phyloP scores from a whole-genome alignment of 2,329 filamentous ascomycete genomes.

The Ustulina deusta region DNA sequence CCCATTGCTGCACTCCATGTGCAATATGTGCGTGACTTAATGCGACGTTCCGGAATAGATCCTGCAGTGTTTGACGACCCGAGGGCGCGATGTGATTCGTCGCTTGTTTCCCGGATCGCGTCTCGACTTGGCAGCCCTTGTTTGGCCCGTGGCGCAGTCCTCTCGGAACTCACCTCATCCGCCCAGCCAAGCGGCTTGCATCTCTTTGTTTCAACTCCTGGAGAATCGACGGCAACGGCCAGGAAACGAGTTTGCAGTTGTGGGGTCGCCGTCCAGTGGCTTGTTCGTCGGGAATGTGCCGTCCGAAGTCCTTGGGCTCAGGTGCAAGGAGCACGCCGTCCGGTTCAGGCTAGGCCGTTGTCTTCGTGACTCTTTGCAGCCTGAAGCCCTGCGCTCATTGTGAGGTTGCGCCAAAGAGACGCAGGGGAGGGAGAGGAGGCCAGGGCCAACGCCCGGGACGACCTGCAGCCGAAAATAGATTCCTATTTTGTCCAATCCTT shows the following conservation, averaged over 20 bases:
- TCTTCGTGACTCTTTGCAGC: slow-evolving; percentile 5
- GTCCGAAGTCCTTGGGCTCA: slow-evolving; percentile 17
- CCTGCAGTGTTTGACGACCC: slow-evolving; percentile 20
- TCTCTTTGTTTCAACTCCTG: slow-evolving; percentile 17
- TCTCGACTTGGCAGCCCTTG: slow-evolving; percentile 4
- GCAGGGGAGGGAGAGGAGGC: slow-evolving; percentile 2
- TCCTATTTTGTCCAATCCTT: slow-evolving; percentile 22
- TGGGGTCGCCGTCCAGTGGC: slow-evolving; percentile 18
- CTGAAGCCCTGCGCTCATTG: slow-evolving; percentile 6
- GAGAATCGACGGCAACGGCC: not conserved
- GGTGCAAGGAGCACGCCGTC: not conserved
- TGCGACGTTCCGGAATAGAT: slow-evolving; percentile 32
- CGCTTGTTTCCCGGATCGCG: slow-evolving; percentile 26
- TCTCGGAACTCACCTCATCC: slow-evolving; percentile 31
- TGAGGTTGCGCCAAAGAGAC: slow-evolving; percentile 10
- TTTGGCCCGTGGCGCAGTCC: slow-evolving; percentile 31
- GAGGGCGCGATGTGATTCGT: slow-evolving; percentile 16
- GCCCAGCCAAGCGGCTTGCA: slow-evolving; percentile 12
- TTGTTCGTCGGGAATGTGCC: slow-evolving; percentile 24
- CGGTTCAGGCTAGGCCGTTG: not conserved
- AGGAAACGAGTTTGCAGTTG: slow-evolving; percentile 10
- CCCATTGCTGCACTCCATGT: not conserved
- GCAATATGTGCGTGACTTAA: slow-evolving; percentile 7
- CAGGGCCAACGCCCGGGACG: slow-evolving; percentile 15
- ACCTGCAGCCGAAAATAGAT: slow-evolving; percentile 36